These are phyloP conservation scores for Oenanthe sinensis DNA, from an alignment of 129 eudicot species.

Conservation along the genomic window DNA sequence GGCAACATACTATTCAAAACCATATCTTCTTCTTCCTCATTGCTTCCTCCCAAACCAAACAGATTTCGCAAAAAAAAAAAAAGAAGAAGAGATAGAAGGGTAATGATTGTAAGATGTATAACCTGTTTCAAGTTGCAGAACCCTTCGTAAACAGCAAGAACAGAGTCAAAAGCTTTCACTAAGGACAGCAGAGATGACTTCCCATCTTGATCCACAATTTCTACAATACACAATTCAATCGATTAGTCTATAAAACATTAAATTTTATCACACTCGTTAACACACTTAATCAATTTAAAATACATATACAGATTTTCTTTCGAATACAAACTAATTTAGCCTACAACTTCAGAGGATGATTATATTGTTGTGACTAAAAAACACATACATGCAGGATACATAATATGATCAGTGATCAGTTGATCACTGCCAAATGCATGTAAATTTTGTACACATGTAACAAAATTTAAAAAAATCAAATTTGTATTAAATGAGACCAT, in stretches of 20 bases:
- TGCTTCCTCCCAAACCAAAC: not conserved
- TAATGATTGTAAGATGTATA: not conserved
- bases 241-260: not conserved
- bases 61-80: not conserved
- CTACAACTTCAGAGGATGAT: not conserved
- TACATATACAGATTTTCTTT: not conserved
- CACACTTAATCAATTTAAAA: not conserved
- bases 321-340: not conserved
- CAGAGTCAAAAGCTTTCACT: constrained; percentile 82
- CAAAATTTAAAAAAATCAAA: not conserved
- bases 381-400: not conserved
- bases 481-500: not conserved
- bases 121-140: constrained; percentile 97
- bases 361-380: too few relatives aligned
- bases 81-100: not conserved
- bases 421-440: not conserved
- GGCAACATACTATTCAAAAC: not conserved
- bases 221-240: constrained; percentile 25
- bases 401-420: not conserved
- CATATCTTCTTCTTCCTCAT: not conserved
- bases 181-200: constrained; percentile 70
- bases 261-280: not conserved
- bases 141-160: constrained; percentile 93
- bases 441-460: not conserved
- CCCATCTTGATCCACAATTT: constrained; percentile 63